phyloP scores from a whole-genome alignment of 495 filamentous ascomycete species.

The Lophiostoma macrostomum region DNA sequence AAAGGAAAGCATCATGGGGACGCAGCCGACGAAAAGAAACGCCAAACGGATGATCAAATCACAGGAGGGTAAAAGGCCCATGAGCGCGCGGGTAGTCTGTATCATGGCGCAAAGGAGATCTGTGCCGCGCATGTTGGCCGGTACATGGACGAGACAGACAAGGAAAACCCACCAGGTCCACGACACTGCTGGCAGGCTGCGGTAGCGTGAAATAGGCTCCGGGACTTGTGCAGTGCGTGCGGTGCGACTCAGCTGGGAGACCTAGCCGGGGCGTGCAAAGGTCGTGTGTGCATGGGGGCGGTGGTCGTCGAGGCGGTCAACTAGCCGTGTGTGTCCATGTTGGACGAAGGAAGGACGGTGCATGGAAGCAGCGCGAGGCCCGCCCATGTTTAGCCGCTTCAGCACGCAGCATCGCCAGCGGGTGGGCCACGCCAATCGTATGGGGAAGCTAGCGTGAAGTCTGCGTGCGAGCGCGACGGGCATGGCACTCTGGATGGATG shows the following conservation, averaged over 20 bases:
- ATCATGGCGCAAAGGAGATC: slow-evolving; percentile 36
- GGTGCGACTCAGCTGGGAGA: slow-evolving; percentile 32
- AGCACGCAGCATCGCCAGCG: background rate
- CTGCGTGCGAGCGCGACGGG: background rate
- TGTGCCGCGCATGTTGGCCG: slow-evolving; percentile 26
- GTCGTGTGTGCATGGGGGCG: slow-evolving; percentile 20
- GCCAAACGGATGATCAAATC: slow-evolving; percentile 27
- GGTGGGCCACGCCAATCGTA: slow-evolving; percentile 13
- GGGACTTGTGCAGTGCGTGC: too few relatives aligned
- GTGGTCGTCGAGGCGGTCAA: slow-evolving; percentile 34
- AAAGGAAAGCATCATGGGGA: slow-evolving; percentile 20
- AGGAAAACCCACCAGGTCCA: slow-evolving; percentile 14
- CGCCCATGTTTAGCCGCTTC: slow-evolving; percentile 23
- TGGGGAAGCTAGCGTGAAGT: slow-evolving; percentile 7
- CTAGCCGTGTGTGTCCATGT: slow-evolving; percentile 20
- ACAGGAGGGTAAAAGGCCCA: slow-evolving; percentile 7
- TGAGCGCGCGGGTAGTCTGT: slow-evolving; percentile 37
- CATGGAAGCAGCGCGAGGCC: background rate
- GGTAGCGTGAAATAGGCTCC: slow-evolving; percentile 23
- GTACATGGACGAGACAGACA: slow-evolving; percentile 17
- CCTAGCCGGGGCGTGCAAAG: slow-evolving; percentile 14
- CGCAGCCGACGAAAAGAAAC: slow-evolving; percentile 34
- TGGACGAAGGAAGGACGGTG: slow-evolving; percentile 29
- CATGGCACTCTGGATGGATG: background rate
- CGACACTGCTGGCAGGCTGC: slow-evolving; percentile 13